phyloP scores from a whole-genome alignment of 2,329 filamentous ascomycete species.

The Exophiala oligosperma region DNA sequence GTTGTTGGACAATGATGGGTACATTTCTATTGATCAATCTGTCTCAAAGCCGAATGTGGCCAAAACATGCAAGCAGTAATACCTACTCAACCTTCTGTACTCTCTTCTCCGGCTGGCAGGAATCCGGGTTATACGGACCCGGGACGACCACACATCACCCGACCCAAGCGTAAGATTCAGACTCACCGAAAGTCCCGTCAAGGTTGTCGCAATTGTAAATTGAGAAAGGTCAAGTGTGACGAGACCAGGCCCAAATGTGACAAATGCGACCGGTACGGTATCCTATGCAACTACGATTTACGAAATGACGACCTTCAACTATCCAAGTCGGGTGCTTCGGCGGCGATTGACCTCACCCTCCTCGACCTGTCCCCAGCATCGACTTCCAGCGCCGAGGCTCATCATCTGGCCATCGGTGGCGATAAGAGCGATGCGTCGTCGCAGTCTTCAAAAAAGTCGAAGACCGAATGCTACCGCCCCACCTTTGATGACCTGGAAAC shows the following conservation, averaged over 20 bases:
- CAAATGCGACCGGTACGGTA: slow-evolving; percentile 45
- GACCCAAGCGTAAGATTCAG: slow-evolving; percentile 14
- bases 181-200: slow-evolving; percentile 42
- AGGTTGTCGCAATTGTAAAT: slow-evolving; percentile 55
- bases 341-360: slow-evolving; percentile 19
- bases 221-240: slow-evolving; percentile 54
- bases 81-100: no score
- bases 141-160: background rate
- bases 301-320: slow-evolving; percentile 38
- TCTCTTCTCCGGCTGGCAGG: background rate
- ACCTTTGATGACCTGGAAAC: background rate
- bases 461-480: slow-evolving; percentile 1
- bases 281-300: slow-evolving; percentile 47
- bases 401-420: background rate
- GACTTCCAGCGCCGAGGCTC: slow-evolving; percentile 13
- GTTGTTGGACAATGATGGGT: no score
- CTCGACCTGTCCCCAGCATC: slow-evolving; percentile 3
- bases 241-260: slow-evolving; percentile 47
- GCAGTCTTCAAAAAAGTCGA: background rate
- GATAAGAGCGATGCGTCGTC: background rate
- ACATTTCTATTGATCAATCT: no score
- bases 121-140: background rate
- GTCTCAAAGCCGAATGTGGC: no score
- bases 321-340: slow-evolving; percentile 29
- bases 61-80: no score